These are phyloP conservation scores for Austroboletus festivus DNA, from an alignment of 768 basidiomycete species.

Conservation along the genomic window DNA sequence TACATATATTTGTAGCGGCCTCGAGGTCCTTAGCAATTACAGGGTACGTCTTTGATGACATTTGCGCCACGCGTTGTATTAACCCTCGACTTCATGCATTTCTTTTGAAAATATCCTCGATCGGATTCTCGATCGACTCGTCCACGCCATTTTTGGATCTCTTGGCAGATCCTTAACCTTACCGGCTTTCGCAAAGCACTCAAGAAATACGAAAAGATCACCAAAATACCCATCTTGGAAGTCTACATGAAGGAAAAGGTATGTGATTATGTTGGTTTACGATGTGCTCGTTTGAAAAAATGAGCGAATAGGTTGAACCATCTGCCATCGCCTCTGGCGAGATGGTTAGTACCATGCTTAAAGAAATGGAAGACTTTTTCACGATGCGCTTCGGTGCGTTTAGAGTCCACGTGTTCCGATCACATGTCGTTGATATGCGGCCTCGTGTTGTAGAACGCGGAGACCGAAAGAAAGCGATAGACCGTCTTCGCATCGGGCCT, in stretches of 20 bases:
- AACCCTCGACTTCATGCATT: not conserved
- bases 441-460: constrained; percentile 45
- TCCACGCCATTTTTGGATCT: not conserved
- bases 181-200: constrained; percentile 86
- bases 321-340: constrained; percentile 65
- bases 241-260: constrained; percentile 82
- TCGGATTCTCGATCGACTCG: not conserved
- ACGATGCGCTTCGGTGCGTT: constrained; percentile 69
- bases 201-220: constrained; percentile 82
- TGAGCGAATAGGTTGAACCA: constrained; percentile 51
- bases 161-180: constrained; percentile 74
- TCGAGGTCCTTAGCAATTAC: constrained; percentile 89
- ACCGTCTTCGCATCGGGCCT: constrained; percentile 56
- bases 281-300: not conserved
- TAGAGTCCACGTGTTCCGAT: no score
- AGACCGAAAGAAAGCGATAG: constrained; percentile 73
- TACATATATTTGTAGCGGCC: constrained; percentile 41
- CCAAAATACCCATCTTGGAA: constrained; percentile 70
- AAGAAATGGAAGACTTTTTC: constrained; percentile 73
- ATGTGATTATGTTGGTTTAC: not conserved
- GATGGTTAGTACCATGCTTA: constrained; percentile 62
- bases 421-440: not conserved
- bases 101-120: not conserved
- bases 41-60: constrained; percentile 42
- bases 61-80: not conserved